A percentile compares a stretch with the other conserved stretches of the same genome.
Conservation (phyloP, 2,329 filamentous ascomycete species). For the Colletotrichum siamense region DNA sequence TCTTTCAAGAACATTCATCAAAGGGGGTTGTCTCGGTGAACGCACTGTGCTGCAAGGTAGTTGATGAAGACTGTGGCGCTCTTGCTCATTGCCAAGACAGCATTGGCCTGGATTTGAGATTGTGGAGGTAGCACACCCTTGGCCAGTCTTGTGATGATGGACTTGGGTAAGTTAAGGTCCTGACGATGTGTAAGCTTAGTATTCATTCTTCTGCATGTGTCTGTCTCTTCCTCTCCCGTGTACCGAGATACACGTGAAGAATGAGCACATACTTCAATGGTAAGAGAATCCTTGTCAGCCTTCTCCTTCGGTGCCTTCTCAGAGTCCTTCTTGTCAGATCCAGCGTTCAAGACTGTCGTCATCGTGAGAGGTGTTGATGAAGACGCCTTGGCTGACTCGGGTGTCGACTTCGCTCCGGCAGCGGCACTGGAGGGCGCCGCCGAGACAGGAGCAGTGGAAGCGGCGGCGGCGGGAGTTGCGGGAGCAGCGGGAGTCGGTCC, state of each 20-base stretch:
- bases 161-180: slow-evolving; percentile 81
- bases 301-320: slow-evolving; percentile 32
- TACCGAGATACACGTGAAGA: no score
- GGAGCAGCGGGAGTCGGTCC: not conserved
- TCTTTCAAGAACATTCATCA: not conserved
- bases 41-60: slow-evolving; percentile 77
- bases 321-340: slow-evolving; percentile 27
- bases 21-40: slow-evolving; percentile 22
- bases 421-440: slow-evolving; percentile 26
- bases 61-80: slow-evolving; percentile 85
- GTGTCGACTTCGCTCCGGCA: not conserved
- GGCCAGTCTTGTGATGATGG: slow-evolving; percentile 79
- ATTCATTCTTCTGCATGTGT: no score
- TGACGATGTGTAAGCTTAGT: slow-evolving; percentile 31
- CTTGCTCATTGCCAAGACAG: slow-evolving; percentile 79
- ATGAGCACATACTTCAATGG: slow-evolving; percentile 55
- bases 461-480: slow-evolving; percentile 23
- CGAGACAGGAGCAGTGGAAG: slow-evolving; percentile 25
- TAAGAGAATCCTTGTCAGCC: slow-evolving; percentile 43
- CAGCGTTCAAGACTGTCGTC: not conserved
- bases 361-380: slow-evolving; percentile 1
- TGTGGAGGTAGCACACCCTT: slow-evolving; percentile 82
- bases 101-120: slow-evolving; percentile 84
- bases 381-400: slow-evolving; percentile 14
- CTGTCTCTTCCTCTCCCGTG: no score